phyloP scores from a whole-genome alignment of 1,284 basidiomycete genomes.

The Ganoderma resinaceum region DNA sequence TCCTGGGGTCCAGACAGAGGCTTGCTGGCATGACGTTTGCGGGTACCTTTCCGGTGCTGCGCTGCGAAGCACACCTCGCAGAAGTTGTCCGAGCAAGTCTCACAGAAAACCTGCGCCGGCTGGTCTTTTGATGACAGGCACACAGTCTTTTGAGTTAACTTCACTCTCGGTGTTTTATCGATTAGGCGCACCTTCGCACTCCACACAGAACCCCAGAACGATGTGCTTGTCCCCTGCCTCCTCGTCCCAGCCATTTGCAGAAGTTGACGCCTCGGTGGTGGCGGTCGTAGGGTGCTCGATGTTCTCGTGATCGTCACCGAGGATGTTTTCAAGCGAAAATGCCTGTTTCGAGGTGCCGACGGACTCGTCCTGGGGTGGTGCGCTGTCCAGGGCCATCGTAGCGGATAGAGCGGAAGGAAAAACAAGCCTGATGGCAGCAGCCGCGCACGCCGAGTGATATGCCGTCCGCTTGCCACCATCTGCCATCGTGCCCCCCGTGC shows the following conservation, averaged over 20 bases:
- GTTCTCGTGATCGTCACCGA: conserved; percentile 63
- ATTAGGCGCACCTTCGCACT: conserved; percentile 75
- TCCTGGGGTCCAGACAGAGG: conserved; percentile 44
- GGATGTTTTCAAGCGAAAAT: conserved; percentile 73
- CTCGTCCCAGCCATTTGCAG: conserved; percentile 69
- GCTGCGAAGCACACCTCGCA: conserved; percentile 86
- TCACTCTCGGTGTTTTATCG: background rate
- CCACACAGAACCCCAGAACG: conserved; percentile 75
- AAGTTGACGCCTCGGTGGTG: conserved; percentile 39
- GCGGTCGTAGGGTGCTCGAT: conserved; percentile 57
- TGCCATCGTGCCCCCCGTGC: background rate
- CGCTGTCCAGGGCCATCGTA: conserved; percentile 28
- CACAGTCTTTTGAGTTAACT: background rate
- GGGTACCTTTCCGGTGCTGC: conserved; percentile 80
- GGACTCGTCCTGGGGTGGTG: conserved; percentile 17
- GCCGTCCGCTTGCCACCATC: background rate
- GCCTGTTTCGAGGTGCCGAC: conserved; percentile 18
- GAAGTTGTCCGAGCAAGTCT: conserved; percentile 72
- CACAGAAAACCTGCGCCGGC: conserved; percentile 76
- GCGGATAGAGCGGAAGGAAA: conserved; percentile 13
- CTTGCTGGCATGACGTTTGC: conserved; percentile 69
- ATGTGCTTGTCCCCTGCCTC: conserved; percentile 55
- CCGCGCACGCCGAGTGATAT: conserved; percentile 15
- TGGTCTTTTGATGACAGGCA: conserved; percentile 60
- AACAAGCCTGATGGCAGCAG: conserved; percentile 17